A percentile compares a stretch with the other conserved stretches of the same genome.
Conservation (phyloP, 148 eudicot species). For the Fagopyrum homotropicum region DNA sequence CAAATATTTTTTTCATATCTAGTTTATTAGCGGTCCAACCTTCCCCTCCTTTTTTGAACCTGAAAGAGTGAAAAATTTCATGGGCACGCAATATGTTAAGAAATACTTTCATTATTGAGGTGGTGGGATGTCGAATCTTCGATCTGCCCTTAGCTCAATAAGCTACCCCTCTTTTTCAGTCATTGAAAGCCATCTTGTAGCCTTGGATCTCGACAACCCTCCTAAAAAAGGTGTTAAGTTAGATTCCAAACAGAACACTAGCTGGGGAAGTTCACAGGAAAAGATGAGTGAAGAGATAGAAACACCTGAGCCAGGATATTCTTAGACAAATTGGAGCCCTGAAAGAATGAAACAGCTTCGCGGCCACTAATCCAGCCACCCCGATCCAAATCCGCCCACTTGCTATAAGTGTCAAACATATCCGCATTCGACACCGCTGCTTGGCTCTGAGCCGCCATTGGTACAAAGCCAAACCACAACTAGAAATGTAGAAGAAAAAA, state of each 20-base stretch:
- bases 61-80: no score
- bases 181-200: no score
- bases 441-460: conserved; percentile 61
- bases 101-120: no score
- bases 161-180: no score
- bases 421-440: conserved; percentile 35
- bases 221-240: no score
- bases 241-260: not conserved
- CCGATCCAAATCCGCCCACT: conserved; percentile 82
- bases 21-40: no score
- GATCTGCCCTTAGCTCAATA: no score
- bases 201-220: no score
- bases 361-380: conserved; percentile 86
- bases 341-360: conserved; percentile 85
- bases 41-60: no score
- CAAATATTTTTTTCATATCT: no score
- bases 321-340: conserved; percentile 66
- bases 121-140: no score
- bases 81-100: no score
- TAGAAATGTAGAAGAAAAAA: not conserved
- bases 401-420: conserved; percentile 74
- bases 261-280: not conserved
- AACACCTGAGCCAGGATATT: conserved; percentile 85
- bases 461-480: conserved; percentile 8
- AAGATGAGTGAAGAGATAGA: not conserved